Base-by-base conservation (phyloP, 306 rosid species). In the Quercus wislizeni region DNA sequence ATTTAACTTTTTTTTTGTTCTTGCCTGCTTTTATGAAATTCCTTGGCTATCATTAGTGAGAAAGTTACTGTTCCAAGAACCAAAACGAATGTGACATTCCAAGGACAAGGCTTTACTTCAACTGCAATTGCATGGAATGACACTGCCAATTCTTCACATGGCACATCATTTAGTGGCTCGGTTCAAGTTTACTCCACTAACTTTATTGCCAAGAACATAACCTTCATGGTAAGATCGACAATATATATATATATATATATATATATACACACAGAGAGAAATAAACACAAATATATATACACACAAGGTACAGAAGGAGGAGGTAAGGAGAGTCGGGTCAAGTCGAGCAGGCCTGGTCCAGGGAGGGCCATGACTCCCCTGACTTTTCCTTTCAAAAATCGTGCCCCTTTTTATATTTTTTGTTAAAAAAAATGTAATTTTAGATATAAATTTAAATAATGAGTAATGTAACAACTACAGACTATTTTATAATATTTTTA, bases 181-280 rank as follows among this genome's bases (percentile, higher is more conserved):
- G 88, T 92, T 25, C 98, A 94, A 91, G 94, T 94, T 75, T 94
- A 91, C 73, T 90, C 94, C 14, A 55, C 86, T 84, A 92, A 88
- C 78, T 94, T 94, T 83, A 86, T 88, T 73, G 97, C 97, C 23
- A 91, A 90, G 86, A 94, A 94, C 88, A 91, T 94, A 71, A 94
- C 97, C 80, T 92, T 92, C 90, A 92, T 91, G 98, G 98, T 92
- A 79, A 85, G 69, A 62, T 57, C 11, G 3, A 38, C 56, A 78
- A 28, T 63, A 38, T 23, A 51, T 7, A 38, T 1, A 33, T 5
- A 5, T 5, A 35, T 5, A 5, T 5, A 35, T 5, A 81, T 30
- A 64, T 0, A 18, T 52, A 70, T 6, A 23, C 0, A 67, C 76
- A 3, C 17, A 23, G 5, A 23, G 1, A 10, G 8, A 35, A 4